Evolutionary conservation across 177 flowering plant species (phyloP).

Genomic region (Vitis hybrid): DNA sequence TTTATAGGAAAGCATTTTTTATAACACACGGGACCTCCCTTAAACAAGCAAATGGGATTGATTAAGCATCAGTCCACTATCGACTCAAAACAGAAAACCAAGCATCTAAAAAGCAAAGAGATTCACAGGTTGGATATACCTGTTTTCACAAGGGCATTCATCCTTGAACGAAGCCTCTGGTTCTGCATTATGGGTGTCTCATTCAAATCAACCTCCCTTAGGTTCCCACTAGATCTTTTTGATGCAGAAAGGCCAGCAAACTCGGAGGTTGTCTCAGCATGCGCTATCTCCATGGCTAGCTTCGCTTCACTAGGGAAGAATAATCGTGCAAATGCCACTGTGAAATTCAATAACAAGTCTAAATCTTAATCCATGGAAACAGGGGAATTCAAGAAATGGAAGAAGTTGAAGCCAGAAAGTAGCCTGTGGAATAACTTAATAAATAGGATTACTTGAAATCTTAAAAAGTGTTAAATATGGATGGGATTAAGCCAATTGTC

Average conservation of each 20-base stretch:
- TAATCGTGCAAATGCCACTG: slow-evolving; percentile 75
- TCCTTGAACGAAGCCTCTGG: slow-evolving; percentile 46
- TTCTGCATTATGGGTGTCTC: slow-evolving; percentile 56
- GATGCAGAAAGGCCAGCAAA: slow-evolving; percentile 45
- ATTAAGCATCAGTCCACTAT: too few species aligned
- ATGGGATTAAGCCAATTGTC: not conserved
- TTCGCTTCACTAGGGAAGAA: slow-evolving; percentile 72
- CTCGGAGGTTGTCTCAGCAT: slow-evolving; percentile 55
- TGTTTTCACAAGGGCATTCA: slow-evolving; percentile 63
- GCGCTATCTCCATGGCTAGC: slow-evolving; percentile 63
- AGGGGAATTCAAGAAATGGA: not conserved
- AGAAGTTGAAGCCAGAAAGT: too few species aligned
- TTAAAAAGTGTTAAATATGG: not conserved
- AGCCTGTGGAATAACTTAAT: too few species aligned
- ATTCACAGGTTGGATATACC: slow-evolving; percentile 28
- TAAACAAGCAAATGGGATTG: too few species aligned
- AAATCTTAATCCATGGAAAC: not conserved
- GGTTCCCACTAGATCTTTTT: slow-evolving; percentile 40
- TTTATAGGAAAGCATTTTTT: too few species aligned
- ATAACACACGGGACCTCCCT: too few species aligned
- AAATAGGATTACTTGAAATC: too few species aligned
- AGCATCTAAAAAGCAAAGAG: not conserved
- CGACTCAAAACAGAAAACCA: not conserved
- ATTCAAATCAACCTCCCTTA: slow-evolving; percentile 61
- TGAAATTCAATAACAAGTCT: slow-evolving; percentile 7